A percentile compares a stretch with the other conserved stretches of the same genome.
phyloP scores from a whole-genome alignment of 1,139 yeast genomes.

The Diutina siamensis region DNA sequence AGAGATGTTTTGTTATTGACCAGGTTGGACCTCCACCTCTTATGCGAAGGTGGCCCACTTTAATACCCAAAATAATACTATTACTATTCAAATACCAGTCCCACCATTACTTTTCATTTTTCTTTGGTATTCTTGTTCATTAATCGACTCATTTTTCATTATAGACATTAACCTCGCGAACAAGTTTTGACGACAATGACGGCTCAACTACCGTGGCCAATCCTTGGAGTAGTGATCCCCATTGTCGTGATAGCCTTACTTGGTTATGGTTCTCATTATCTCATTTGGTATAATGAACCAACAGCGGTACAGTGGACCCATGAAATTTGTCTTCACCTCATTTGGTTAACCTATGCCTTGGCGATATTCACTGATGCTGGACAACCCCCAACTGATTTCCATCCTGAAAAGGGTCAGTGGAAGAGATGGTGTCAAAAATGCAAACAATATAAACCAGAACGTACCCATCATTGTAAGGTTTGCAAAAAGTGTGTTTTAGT shows the following conservation, averaged over 20 bases:
- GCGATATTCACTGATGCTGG: conserved; percentile 57
- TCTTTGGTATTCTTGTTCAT: too few relatives aligned
- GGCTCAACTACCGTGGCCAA: conserved; percentile 1
- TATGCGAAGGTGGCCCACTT: too few relatives aligned
- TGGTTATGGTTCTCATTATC: conserved; percentile 55
- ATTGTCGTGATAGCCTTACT: conserved; percentile 42
- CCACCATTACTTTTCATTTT: too few relatives aligned
- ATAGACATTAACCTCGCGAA: too few relatives aligned
- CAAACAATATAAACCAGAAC: conserved; percentile 53
- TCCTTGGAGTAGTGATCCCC: conserved; percentile 35
- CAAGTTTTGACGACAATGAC: neutral
- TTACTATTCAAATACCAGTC: too few relatives aligned
- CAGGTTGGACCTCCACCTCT: too few relatives aligned
- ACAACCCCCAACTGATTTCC: conserved; percentile 32
- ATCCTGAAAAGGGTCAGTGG: conserved; percentile 32
- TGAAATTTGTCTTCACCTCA: conserved; percentile 38
- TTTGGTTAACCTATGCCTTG: conserved; percentile 60
- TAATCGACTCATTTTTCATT: too few relatives aligned
- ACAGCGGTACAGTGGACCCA: conserved; percentile 34
- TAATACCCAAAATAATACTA: too few relatives aligned
- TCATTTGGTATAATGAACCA: conserved; percentile 39
- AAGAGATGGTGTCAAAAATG: conserved; percentile 59
- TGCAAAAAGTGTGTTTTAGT: conserved; percentile 52
- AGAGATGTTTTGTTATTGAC: too few relatives aligned
- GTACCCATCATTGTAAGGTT: conserved; percentile 69